Conservation (phyloP, 306 rosid genomes). For the Pueraria montana region DNA sequence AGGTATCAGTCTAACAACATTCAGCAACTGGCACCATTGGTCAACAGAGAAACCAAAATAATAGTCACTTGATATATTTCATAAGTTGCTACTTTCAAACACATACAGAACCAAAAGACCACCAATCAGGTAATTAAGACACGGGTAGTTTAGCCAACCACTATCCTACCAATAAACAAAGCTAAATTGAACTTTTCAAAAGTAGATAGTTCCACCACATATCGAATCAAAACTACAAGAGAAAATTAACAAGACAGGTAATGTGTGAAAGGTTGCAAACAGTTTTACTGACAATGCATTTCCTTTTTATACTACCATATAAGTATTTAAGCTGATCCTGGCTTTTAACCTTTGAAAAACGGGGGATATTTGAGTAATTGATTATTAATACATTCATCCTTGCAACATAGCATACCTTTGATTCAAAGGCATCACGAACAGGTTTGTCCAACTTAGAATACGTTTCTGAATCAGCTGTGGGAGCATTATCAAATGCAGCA, state of each 20-base stretch:
- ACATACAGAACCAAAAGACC: constrained; percentile 31
- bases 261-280: constrained; percentile 7
- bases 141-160: neutral
- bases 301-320: neutral
- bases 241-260: constrained; percentile 17
- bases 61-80: neutral
- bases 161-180: constrained; percentile 25
- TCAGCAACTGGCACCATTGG: constrained; percentile 24
- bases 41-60: constrained; percentile 16
- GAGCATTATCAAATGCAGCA: constrained; percentile 91
- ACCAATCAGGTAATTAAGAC: constrained; percentile 5
- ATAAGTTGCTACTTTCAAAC: constrained; percentile 18
- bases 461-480: constrained; percentile 90
- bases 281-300: constrained; percentile 23
- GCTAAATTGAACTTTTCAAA: neutral
- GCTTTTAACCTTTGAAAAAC: constrained; percentile 12
- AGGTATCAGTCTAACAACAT: constrained; percentile 40
- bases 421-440: constrained; percentile 78
- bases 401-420: constrained; percentile 70
- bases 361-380: neutral
- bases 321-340: neutral
- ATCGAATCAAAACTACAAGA: constrained; percentile 38
- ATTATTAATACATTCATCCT: constrained; percentile 21
- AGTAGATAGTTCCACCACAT: constrained; percentile 27
- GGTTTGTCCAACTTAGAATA: constrained; percentile 78